phyloP scores from a whole-genome alignment of 225 moss, liverwort and hornwort genomes.

The Asterella californica region DNA sequence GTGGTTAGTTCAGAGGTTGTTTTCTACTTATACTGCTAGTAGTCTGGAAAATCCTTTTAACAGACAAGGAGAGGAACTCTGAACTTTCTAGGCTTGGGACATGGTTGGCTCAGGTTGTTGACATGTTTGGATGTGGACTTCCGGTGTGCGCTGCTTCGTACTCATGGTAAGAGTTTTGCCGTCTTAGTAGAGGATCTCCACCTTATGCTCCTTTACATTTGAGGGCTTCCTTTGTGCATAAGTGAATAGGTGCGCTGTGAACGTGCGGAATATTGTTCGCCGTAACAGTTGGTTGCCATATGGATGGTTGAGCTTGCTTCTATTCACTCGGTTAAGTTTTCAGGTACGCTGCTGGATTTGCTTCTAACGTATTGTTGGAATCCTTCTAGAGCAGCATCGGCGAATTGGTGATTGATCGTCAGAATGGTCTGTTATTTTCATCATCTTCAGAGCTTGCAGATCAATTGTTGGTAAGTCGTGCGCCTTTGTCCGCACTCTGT shows the following conservation, averaged over 20 bases:
- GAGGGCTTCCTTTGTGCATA: neutral
- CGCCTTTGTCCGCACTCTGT: neutral
- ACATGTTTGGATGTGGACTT: constrained; percentile 97
- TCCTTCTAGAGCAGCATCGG: constrained; percentile 66
- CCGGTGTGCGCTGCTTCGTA: constrained; percentile 96
- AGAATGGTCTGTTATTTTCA: constrained; percentile 94
- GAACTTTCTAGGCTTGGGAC: neutral
- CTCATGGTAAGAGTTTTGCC: constrained; percentile 60
- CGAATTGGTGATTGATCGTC: constrained; percentile 80
- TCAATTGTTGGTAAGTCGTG: constrained; percentile 65
- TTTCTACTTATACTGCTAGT: no score
- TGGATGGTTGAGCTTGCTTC: no score
- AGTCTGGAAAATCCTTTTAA: neutral
- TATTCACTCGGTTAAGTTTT: neutral
- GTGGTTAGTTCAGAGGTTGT: neutral
- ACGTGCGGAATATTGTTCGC: neutral
- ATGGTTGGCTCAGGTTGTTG: constrained; percentile 54
- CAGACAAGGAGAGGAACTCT: neutral
- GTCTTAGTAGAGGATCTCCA: neutral
- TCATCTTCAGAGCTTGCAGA: constrained; percentile 91
- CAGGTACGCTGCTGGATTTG: neutral
- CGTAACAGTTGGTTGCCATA: neutral
- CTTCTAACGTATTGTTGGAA: neutral
- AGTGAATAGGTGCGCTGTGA: neutral
- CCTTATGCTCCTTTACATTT: neutral